Percentiles rank a stretch among this genome's conserved stretches.
Evolutionary conservation across 108 stramenopile species (phyloP).

Genomic region (Nitzschia sp.): DNA sequence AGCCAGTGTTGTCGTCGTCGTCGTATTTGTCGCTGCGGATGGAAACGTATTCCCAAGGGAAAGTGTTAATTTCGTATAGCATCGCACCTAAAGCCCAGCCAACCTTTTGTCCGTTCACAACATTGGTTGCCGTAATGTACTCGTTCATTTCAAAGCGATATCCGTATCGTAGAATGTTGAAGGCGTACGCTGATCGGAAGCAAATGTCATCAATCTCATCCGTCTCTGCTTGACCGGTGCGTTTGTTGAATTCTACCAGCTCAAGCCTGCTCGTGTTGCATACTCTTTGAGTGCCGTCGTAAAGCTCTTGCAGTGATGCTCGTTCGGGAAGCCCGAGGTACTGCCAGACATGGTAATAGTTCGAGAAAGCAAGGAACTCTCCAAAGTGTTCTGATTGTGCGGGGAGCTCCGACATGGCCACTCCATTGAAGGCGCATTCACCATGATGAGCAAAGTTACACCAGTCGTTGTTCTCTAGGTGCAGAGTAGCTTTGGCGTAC

Average conservation of each 20-base stretch:
- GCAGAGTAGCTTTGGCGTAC: slow-evolving; percentile 45
- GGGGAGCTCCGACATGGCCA: slow-evolving; percentile 90
- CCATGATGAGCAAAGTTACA: slow-evolving; percentile 87
- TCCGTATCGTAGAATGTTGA: slow-evolving; percentile 72
- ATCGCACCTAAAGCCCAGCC: slow-evolving; percentile 93
- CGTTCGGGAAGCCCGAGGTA: slow-evolving; percentile 58
- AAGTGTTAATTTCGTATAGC: slow-evolving; percentile 92
- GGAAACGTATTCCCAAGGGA: slow-evolving; percentile 59
- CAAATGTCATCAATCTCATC: slow-evolving; percentile 59
- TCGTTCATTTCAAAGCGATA: slow-evolving; percentile 67
- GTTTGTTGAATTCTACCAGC: slow-evolving; percentile 44
- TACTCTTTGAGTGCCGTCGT: slow-evolving; percentile 44
- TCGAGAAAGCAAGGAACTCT: slow-evolving; percentile 55
- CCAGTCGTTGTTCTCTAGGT: slow-evolving; percentile 66
- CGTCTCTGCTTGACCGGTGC: slow-evolving; percentile 5
- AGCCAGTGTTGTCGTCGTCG: neutral
- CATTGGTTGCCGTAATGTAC: slow-evolving; percentile 76
- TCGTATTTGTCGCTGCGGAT: neutral
- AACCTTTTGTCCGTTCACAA: slow-evolving; percentile 77
- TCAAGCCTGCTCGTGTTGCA: slow-evolving; percentile 60
- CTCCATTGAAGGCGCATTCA: slow-evolving; percentile 89
- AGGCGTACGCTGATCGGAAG: slow-evolving; percentile 82
- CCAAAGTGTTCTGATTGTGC: slow-evolving; percentile 47
- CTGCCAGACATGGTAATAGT: slow-evolving; percentile 62
- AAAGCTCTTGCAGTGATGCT: slow-evolving; percentile 58